Percentiles rank a stretch among this genome's conserved stretches.
Evolutionary conservation across 2,329 filamentous ascomycete genomes (phyloP).

Genomic region (Aspergillus latus): DNA sequence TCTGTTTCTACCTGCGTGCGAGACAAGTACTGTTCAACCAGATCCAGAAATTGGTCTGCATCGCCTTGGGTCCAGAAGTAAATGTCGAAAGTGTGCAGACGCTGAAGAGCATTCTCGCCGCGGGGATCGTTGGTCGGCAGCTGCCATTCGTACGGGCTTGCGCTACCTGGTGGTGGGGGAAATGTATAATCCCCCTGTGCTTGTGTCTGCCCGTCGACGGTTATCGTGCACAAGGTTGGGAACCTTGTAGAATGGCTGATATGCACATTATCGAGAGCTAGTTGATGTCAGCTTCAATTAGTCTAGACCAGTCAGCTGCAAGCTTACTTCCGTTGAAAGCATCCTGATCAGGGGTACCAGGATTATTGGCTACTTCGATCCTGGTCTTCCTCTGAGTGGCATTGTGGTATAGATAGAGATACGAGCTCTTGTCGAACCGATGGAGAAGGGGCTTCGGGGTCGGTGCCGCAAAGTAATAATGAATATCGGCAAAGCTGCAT

Average conservation of each 20-base stretch:
- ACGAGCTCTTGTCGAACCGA: constrained; percentile 64
- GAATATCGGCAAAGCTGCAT: constrained; percentile 61
- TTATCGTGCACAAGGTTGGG: constrained; percentile 59
- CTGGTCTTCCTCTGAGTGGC: constrained; percentile 53
- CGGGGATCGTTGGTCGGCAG: constrained; percentile 54
- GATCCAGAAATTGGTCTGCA: constrained; percentile 54
- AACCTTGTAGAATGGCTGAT: constrained; percentile 60
- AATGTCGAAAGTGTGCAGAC: constrained; percentile 61
- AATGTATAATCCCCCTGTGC: constrained; percentile 27
- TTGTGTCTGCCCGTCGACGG: constrained; percentile 47
- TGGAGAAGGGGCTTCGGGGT: constrained; percentile 57
- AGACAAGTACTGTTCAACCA: constrained; percentile 37
- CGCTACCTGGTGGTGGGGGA: constrained; percentile 24
- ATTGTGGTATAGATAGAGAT: constrained; percentile 65
- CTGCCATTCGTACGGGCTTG: constrained; percentile 54
- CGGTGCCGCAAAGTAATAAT: constrained; percentile 63
- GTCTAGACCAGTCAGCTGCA: neutral
- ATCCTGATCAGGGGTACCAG: constrained; percentile 63
- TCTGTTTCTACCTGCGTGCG: constrained; percentile 51
- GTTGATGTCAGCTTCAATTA: constrained; percentile 16
- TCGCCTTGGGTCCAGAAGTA: constrained; percentile 66
- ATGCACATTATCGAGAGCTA: constrained; percentile 53
- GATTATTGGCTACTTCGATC: constrained; percentile 64
- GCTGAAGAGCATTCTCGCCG: constrained; percentile 52
- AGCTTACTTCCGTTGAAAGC: constrained; percentile 60